Base-by-base conservation (phyloP, 2,329 filamentous ascomycete genomes). In the Ophiocordyceps polyrhachis-furcata region DNA sequence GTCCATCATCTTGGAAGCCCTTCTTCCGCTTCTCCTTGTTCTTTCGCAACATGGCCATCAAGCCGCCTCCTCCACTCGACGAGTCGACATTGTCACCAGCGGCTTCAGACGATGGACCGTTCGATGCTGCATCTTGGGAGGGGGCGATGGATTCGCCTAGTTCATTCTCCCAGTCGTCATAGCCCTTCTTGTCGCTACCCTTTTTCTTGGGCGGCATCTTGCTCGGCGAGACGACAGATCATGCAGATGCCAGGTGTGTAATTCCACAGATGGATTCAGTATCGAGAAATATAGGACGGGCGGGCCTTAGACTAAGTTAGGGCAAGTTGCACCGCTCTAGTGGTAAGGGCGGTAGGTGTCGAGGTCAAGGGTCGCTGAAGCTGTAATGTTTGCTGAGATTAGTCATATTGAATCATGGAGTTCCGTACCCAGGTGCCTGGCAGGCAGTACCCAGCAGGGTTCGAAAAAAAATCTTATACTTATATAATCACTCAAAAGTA, bases 101-200 rank as follows among this genome's bases (percentile, higher is more conserved):
- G 45, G 68, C 66, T 25, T 68, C 71, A 32, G 49, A 43, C 43
- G 63, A 69, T 37, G 70, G 67, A 12, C 52, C 49, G 48, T 51
- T 65, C 53, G 49, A 44, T 43, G 65, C 64, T 32, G 66, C 66
- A 48, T 74, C 66, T 44, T 71, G 69, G 45, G 72, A 67, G 8
- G 82, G 78, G 51, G 76, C 74, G 56, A 79, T 72, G 49, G 71
- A 69, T 67, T 95, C 89, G 56, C 87, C 88, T 45, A 95, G 71
- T 51, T 94, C 87, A 46, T 83, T 79, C 64, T 96, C 91, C 89
- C 89, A 95, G 71, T 95, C 86, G 58, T 94, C 85, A 59, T 83
- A 76, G 59, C 71, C 76, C 62, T 78, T 80, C 72, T 89, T 93
- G 61, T 81, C 82, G 55, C 68, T 82, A 55, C 68, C 70, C 76